Percentiles rank a stretch among this genome's conserved stretches.
phyloP scores from a whole-genome alignment of 495 filamentous ascomycete species.

The Beverwykella pulmonaria region DNA sequence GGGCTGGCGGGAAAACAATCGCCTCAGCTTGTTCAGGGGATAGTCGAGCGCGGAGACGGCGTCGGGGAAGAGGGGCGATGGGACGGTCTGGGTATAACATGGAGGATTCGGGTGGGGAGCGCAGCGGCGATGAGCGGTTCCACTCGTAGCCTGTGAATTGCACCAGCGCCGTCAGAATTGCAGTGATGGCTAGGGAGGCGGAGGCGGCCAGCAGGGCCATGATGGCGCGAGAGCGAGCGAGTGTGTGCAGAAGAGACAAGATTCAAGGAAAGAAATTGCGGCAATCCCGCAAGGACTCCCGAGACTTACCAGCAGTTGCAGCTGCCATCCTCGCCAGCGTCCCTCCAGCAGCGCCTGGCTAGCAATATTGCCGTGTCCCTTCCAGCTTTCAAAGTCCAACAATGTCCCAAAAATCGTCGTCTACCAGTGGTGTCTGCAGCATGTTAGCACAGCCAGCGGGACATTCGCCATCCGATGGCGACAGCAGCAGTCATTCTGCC shows the following conservation, averaged over 20 bases:
- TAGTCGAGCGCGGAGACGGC: constrained; percentile 79
- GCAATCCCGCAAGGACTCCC: constrained; percentile 8
- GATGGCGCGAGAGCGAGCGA: constrained; percentile 8
- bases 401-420: not conserved
- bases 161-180: constrained; percentile 31
- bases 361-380: not conserved
- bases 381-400: constrained; percentile 3
- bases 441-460: not conserved
- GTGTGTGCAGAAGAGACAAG: not conserved
- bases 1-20: constrained; percentile 77
- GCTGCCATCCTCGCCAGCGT: constrained; percentile 33
- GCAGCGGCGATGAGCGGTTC: constrained; percentile 35
- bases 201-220: constrained; percentile 16
- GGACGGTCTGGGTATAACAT: constrained; percentile 78
- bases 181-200: not conserved
- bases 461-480: not conserved
- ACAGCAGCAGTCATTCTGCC: not conserved
- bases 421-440: not conserved
- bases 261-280: constrained; percentile 15
- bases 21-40: constrained; percentile 79
- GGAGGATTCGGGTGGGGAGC: constrained; percentile 66
- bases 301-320: constrained; percentile 38
- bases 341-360: constrained; percentile 1
- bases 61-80: constrained; percentile 90
- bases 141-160: constrained; percentile 41